Conservation (phyloP, 2,329 filamentous ascomycete genomes). For the Acrodontium crateriforme region DNA sequence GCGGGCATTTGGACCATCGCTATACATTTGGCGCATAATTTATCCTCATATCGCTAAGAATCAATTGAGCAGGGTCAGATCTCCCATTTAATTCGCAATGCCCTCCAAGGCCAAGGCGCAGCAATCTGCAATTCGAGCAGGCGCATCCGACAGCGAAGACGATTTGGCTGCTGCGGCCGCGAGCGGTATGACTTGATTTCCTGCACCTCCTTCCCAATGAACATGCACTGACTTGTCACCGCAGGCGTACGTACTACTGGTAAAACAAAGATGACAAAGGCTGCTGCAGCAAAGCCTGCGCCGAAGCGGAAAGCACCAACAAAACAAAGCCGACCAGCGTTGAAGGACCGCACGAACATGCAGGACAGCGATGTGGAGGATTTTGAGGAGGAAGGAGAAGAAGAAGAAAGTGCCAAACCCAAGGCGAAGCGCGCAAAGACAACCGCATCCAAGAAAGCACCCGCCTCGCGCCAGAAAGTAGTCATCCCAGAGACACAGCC, state of each 20-base stretch:
- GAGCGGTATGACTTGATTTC: slow-evolving; percentile 2
- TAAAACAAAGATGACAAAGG: slow-evolving; percentile 23
- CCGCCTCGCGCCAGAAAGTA: slow-evolving; percentile 13
- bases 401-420: slow-evolving; percentile 17
- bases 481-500: slow-evolving; percentile 35
- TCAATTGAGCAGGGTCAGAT: no score
- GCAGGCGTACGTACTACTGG: slow-evolving; percentile 4
- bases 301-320: slow-evolving; percentile 25
- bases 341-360: slow-evolving; percentile 27
- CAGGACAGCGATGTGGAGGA: slow-evolving; percentile 31
- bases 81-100: no score
- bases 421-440: slow-evolving; percentile 20
- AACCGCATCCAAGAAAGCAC: slow-evolving; percentile 13
- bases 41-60: no score
- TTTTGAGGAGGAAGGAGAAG: slow-evolving; percentile 25
- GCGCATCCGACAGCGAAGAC: slow-evolving; percentile 13
- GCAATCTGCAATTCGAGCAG: slow-evolving; percentile 4
- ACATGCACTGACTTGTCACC: no score
- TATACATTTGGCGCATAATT: no score
- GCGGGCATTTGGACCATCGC: no score
- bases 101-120: slow-evolving; percentile 1
- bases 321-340: slow-evolving; percentile 25
- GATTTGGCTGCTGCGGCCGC: slow-evolving; percentile 10
- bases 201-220: not conserved
- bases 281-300: slow-evolving; percentile 20